Percentiles rank a stretch among this genome's conserved stretches.
phyloP scores from a whole-genome alignment of 2,329 filamentous ascomycete genomes.

The Lachnellula suecica region DNA sequence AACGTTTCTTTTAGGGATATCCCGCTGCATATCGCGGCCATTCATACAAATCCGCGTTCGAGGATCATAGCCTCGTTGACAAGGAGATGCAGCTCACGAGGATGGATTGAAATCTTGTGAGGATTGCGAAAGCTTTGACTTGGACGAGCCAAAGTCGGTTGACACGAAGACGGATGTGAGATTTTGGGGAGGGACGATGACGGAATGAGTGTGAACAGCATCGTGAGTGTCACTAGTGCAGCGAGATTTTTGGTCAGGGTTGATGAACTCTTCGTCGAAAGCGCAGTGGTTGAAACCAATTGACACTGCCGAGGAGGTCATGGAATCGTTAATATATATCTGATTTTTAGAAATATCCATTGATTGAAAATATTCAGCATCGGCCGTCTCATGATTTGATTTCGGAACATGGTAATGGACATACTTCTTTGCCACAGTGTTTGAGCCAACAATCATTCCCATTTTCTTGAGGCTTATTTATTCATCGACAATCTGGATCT shows the following conservation, averaged over 20 bases:
- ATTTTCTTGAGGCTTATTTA: no score
- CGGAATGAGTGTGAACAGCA: constrained; percentile 34
- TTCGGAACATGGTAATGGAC: no score
- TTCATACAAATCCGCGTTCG: constrained; percentile 40
- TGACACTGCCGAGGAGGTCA: constrained; percentile 15
- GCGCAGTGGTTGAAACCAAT: constrained; percentile 22
- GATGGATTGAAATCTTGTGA: constrained; percentile 39
- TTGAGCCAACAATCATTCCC: no score
- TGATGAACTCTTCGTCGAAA: constrained; percentile 24
- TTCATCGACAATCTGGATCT: no score
- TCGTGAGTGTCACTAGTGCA: constrained; percentile 29
- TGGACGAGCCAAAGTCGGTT: constrained; percentile 29
- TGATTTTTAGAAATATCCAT: no score
- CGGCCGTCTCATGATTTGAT: no score
- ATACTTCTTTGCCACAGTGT: no score
- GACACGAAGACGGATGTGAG: constrained; percentile 24
- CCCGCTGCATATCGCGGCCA: no score
- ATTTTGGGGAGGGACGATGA: constrained; percentile 32
- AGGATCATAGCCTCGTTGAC: constrained; percentile 38
- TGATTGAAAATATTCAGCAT: no score
- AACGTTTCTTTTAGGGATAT: no score
- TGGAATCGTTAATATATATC: constrained; percentile 7
- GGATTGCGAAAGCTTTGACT: constrained; percentile 34
- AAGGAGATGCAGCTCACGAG: constrained; percentile 35
- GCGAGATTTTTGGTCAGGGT: constrained; percentile 37